phyloP scores from a whole-genome alignment of 202 grass and related monocot species.

The Thinopyrum obtusiflorum region DNA sequence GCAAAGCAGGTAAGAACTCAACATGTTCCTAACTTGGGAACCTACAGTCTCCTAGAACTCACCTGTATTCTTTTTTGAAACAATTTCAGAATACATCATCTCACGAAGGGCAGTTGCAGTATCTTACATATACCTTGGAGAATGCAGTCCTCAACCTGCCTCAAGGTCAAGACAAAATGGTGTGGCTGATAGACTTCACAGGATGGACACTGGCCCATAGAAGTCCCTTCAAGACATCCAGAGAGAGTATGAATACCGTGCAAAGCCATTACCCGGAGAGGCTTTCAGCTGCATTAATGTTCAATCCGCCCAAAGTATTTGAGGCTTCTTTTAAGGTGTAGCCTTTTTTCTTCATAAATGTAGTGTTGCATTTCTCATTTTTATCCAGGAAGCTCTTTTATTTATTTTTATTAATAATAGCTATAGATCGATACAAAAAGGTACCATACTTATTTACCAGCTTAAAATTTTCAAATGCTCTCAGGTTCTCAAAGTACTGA shows the following conservation, averaged over 20 bases:
- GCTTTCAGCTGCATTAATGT: constrained; percentile 60
- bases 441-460: neutral
- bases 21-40: neutral
- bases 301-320: constrained; percentile 85
- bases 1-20: constrained; percentile 55
- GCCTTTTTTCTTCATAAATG: neutral
- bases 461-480: neutral
- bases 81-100: constrained; percentile 72
- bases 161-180: constrained; percentile 85
- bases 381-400: neutral
- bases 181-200: constrained; percentile 93
- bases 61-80: neutral
- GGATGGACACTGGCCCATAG: constrained; percentile 85
- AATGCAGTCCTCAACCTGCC: constrained; percentile 66
- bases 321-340: constrained; percentile 81
- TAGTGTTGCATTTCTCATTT: neutral
- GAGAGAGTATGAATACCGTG: constrained; percentile 61
- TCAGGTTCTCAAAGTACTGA: constrained; percentile 63
- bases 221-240: constrained; percentile 73
- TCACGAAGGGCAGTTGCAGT: constrained; percentile 55
- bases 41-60: neutral
- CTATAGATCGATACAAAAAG: neutral
- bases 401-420: neutral
- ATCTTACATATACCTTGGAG: constrained; percentile 84
- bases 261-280: constrained; percentile 94